Percentiles rank a stretch among this genome's conserved stretches.
These are phyloP conservation scores for Claviceps africana DNA, from an alignment of 2,329 filamentous ascomycete genomes.

Conservation along the genomic window DNA sequence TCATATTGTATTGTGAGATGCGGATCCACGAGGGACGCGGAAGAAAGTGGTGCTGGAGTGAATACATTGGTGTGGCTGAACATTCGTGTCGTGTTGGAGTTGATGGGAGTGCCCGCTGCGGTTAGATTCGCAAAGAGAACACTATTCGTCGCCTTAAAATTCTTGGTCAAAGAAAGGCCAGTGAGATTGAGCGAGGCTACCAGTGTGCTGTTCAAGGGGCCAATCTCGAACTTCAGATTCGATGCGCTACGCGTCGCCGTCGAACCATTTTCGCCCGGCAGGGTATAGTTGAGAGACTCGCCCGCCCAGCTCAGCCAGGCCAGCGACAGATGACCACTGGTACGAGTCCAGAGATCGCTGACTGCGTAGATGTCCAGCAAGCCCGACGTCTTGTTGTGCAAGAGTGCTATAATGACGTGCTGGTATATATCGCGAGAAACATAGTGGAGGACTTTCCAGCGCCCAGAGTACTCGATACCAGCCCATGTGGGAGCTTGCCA, in stretches of 20 bases:
- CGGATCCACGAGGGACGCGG: background rate
- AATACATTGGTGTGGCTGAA: conserved; percentile 2
- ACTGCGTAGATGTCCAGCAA: conserved; percentile 30
- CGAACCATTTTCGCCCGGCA: background rate
- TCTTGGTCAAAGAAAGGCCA: background rate
- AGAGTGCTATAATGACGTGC: conserved; percentile 43
- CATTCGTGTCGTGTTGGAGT: background rate
- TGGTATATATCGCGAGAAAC: conserved; percentile 42
- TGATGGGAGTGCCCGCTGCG: conserved; percentile 2
- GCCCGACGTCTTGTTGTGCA: conserved; percentile 36
- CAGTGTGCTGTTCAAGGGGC: conserved; percentile 5
- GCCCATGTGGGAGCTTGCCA: conserved; percentile 53
- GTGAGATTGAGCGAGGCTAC: conserved; percentile 4
- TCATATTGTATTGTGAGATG: background rate
- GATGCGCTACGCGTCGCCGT: background rate
- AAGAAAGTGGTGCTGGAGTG: conserved; percentile 1
- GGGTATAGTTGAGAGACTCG: background rate
- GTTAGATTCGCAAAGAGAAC: conserved; percentile 4
- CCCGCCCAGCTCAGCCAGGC: conserved; percentile 5
- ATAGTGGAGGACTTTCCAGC: conserved; percentile 50
- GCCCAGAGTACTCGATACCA: conserved; percentile 46
- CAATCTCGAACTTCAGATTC: conserved; percentile 1
- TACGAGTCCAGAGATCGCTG: conserved; percentile 2
- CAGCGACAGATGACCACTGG: background rate
- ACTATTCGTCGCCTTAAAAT: conserved; percentile 1